These are phyloP conservation scores for Penicillium fuscoglaucum DNA, from an alignment of 2,329 filamentous ascomycete species.

Conservation along the genomic window DNA sequence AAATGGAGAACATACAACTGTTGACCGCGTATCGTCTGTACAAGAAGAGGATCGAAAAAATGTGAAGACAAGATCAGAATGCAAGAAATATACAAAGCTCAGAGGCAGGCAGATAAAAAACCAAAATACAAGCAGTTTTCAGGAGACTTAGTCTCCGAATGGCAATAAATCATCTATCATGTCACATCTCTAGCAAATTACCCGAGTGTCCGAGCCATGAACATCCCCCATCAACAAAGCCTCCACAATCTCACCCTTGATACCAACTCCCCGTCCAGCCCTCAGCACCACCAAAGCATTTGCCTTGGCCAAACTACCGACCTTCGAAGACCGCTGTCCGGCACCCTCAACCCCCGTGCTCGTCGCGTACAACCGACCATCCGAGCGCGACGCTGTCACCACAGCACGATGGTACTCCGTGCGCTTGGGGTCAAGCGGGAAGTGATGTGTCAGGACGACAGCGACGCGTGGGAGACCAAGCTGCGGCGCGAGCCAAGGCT, in stretches of 20 bases:
- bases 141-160: constrained; percentile 16
- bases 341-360: constrained; percentile 70
- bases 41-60: not conserved
- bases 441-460: constrained; percentile 70
- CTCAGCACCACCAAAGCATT: constrained; percentile 75
- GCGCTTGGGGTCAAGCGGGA: constrained; percentile 70
- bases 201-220: constrained; percentile 23
- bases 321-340: constrained; percentile 78
- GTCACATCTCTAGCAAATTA: constrained; percentile 20
- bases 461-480: constrained; percentile 70
- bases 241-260: constrained; percentile 69
- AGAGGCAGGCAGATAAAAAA: constrained; percentile 1
- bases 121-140: constrained; percentile 1
- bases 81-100: not conserved
- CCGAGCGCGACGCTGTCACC: constrained; percentile 59
- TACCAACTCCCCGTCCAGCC: constrained; percentile 54
- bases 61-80: not conserved
- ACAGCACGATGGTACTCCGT: constrained; percentile 89
- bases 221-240: constrained; percentile 73
- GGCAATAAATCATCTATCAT: constrained; percentile 4
- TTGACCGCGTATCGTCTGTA: not conserved
- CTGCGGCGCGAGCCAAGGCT: constrained; percentile 51
- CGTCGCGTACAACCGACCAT: constrained; percentile 69
- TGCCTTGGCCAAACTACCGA: constrained; percentile 83
- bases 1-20: not conserved